Percentiles rank a stretch among this genome's conserved stretches.
Conservation (phyloP, 192 early-diverging fungal genomes). For the Phycomyces blakesleeanus region DNA sequence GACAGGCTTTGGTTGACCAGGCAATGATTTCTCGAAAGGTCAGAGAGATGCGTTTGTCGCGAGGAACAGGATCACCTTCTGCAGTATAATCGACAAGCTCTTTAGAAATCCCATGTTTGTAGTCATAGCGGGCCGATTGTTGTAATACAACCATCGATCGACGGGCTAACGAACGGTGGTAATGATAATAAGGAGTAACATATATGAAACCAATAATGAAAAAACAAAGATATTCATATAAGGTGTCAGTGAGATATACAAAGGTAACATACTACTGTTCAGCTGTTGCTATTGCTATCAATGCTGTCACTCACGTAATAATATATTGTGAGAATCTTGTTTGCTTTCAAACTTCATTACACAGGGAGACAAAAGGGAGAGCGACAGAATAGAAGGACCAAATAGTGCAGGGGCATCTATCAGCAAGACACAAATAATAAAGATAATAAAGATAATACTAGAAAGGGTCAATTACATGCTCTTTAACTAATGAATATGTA, state of each 20-base stretch:
- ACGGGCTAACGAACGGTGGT: conserved; percentile 46
- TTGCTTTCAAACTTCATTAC: conserved; percentile 56
- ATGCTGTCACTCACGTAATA: conserved; percentile 37
- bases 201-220: no score
- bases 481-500: background rate
- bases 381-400: conserved; percentile 54
- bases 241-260: no score
- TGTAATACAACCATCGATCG: conserved; percentile 58
- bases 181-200: background rate
- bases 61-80: conserved; percentile 41
- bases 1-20: conserved; percentile 4
- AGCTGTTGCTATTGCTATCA: background rate
- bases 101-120: conserved; percentile 67
- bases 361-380: conserved; percentile 62
- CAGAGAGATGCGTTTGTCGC: conserved; percentile 59
- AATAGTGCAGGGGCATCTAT: conserved; percentile 55
- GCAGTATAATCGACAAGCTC: conserved; percentile 40
- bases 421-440: conserved; percentile 1
- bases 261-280: no score
- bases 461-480: background rate
- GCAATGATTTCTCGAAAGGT: conserved; percentile 46
- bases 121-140: conserved; percentile 52
- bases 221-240: no score
- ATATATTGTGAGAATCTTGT: conserved; percentile 25
- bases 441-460: background rate